These are phyloP conservation scores for Galeopsis tetrahit DNA, from an alignment of 257 asterid genomes.

Conservation along the genomic window DNA sequence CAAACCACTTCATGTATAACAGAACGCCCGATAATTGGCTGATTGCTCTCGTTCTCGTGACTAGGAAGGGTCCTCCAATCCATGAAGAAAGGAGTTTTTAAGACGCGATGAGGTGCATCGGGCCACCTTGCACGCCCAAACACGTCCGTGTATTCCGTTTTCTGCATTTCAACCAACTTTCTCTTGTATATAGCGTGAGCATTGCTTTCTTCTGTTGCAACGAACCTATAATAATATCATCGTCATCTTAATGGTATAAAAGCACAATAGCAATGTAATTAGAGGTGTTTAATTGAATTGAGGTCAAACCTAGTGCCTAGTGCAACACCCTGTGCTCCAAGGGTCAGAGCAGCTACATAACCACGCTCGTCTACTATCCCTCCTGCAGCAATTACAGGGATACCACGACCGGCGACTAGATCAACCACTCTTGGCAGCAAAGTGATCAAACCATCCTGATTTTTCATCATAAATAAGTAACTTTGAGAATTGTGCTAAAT, in stretches of 20 bases:
- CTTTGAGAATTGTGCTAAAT: constrained; percentile 11
- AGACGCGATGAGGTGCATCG: constrained; percentile 81
- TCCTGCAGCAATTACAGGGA: constrained; percentile 82
- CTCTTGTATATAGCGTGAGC: constrained; percentile 85
- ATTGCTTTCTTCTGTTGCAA: constrained; percentile 81
- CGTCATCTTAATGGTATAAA: neutral
- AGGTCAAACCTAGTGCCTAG: constrained; percentile 77
- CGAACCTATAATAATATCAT: constrained; percentile 49
- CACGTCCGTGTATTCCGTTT: constrained; percentile 75
- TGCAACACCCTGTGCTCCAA: constrained; percentile 85
- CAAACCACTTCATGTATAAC: constrained; percentile 74
- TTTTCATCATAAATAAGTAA: neutral
- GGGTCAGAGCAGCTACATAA: constrained; percentile 91
- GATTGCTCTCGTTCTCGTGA: constrained; percentile 68
- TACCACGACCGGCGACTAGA: constrained; percentile 52
- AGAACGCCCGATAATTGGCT: constrained; percentile 74
- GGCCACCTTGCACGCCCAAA: constrained; percentile 98
- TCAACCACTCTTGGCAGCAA: constrained; percentile 83
- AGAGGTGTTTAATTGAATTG: neutral
- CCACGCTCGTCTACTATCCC: constrained; percentile 94
- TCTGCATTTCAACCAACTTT: constrained; percentile 63
- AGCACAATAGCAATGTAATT: neutral
- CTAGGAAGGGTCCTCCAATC: constrained; percentile 72
- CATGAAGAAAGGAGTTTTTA: constrained; percentile 70
- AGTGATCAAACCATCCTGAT: constrained; percentile 66